These are phyloP conservation scores for Tetraselmis striata DNA, from an alignment of 139 green algal genomes.

Conservation along the genomic window DNA sequence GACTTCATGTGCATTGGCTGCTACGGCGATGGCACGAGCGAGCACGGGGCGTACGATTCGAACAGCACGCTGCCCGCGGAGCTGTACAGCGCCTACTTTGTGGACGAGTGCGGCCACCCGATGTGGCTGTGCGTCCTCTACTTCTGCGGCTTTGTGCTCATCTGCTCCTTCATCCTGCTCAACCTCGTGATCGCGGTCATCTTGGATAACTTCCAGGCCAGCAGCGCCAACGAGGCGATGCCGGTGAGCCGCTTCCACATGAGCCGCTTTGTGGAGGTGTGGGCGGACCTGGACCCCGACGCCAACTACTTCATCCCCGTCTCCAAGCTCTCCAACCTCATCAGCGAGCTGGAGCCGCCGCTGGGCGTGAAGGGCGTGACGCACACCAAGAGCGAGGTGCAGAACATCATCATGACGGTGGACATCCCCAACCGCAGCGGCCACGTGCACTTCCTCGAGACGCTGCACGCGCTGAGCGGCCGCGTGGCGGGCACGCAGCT, in stretches of 20 bases:
- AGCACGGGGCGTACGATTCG: background rate
- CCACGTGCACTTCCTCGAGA: conserved; percentile 58
- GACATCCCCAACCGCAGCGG: conserved; percentile 39
- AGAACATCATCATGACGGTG: conserved; percentile 36
- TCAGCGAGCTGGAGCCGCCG: conserved; percentile 36
- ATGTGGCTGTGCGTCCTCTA: conserved; percentile 35
- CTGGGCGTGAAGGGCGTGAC: conserved; percentile 31
- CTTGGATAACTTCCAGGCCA: conserved; percentile 28
- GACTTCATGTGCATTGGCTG: background rate
- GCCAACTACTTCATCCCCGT: conserved; percentile 40
- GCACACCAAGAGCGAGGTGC: conserved; percentile 16
- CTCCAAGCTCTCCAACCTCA: conserved; percentile 27
- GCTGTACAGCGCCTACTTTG: background rate
- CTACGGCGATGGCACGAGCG: background rate
- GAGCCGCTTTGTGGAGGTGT: conserved; percentile 31
- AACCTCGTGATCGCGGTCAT: conserved; percentile 65
- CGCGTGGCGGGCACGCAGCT: conserved; percentile 39
- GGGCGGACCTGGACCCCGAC: conserved; percentile 43
- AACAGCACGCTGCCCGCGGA: background rate
- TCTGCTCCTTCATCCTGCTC: conserved; percentile 62
- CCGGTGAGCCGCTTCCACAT: conserved; percentile 25
- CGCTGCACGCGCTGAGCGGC: conserved; percentile 57
- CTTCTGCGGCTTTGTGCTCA: conserved; percentile 60
- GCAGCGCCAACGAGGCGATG: conserved; percentile 16
- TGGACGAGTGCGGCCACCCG: background rate